Evolutionary conservation across 768 basidiomycete species (phyloP), one percentile per base, ranked within the genome.

Genomic region (Amylocystis lapponica): DNA sequence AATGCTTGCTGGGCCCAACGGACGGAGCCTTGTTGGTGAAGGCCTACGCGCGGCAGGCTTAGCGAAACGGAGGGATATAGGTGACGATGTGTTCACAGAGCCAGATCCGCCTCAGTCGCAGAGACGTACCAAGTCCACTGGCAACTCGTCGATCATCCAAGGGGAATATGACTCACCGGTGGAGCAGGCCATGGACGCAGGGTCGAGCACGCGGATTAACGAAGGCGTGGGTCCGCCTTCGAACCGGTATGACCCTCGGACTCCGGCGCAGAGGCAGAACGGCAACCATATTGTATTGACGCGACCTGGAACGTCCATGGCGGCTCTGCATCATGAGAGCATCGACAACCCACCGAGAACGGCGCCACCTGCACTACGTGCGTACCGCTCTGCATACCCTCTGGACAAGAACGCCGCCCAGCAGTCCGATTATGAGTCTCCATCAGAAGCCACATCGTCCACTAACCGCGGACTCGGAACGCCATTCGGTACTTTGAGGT

Each of bases 21-120:
- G 76, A 10, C 63, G 83, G 45, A 80, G 74, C 51, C 60, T 89
- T 12, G 59, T 85, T 8, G 77, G 82, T 3, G 83, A 87, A 59
- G 79, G 78, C 13, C 55, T 89, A 45, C 71, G 81, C 36, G 83
- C 85, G 0, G 84, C 86, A 0, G 87, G 86, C 9, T 65, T 88
- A 43, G 72, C 69, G 23, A 70, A 57, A 62, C 59, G 61, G 36
- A 58, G 60, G 43, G 57, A 54, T 44, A 45, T 49, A 35, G 36
- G 39, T 35, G 41, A 71, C 26, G 66, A 71, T 40, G 61, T 66
- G 5, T 74, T 74, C 38, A 52, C 31, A 13, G 48, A 39, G 1
- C 41, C 38, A 3, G 20, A 20, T n/a, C 30, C 48, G 10, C 42
- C 35, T 16, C 30, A 33, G 1, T 40, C 46, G 3, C 43, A 45